Percentiles rank a stretch among this genome's conserved stretches.
These are phyloP conservation scores for Pistacia integerrima DNA, from an alignment of 345 rosid species.

Conservation along the genomic window DNA sequence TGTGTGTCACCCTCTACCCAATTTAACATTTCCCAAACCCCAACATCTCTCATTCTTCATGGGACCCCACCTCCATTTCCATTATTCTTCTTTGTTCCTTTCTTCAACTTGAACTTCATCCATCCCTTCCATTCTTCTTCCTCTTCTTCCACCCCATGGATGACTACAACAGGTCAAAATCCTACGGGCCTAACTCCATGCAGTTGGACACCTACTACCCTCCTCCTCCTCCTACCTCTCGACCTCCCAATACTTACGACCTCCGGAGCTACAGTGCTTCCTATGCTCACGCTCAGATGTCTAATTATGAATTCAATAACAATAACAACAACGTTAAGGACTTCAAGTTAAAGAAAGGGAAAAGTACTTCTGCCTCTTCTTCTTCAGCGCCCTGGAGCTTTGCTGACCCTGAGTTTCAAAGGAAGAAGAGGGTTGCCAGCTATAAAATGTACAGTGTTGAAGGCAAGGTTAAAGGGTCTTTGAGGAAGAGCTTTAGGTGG, in stretches of 20 bases:
- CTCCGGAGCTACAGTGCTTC: constrained; percentile 66
- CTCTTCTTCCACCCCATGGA: constrained; percentile 48
- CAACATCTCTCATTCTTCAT: background rate
- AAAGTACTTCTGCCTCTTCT: constrained; percentile 42
- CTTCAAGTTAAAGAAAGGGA: constrained; percentile 59
- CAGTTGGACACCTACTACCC: constrained; percentile 59
- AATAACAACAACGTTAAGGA: constrained; percentile 18
- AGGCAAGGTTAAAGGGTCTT: constrained; percentile 87
- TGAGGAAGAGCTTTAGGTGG: constrained; percentile 89
- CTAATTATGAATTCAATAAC: constrained; percentile 14
- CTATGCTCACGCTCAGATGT: constrained; percentile 54
- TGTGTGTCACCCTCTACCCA: background rate
- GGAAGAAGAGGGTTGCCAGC: constrained; percentile 96
- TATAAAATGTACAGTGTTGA: constrained; percentile 86
- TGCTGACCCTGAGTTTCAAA: constrained; percentile 77
- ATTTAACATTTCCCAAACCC: too few species aligned
- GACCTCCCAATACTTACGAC: constrained; percentile 39
- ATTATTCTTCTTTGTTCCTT: background rate
- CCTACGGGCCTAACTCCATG: constrained; percentile 54
- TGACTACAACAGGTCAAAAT: constrained; percentile 56
- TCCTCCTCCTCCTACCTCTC: constrained; percentile 12
- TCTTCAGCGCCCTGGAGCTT: constrained; percentile 61
- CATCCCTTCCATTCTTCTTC: background rate
- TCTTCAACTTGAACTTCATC: background rate
- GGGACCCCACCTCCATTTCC: background rate